phyloP scores from a whole-genome alignment of 2,329 filamentous ascomycete species.

The Lachnellula suecica region DNA sequence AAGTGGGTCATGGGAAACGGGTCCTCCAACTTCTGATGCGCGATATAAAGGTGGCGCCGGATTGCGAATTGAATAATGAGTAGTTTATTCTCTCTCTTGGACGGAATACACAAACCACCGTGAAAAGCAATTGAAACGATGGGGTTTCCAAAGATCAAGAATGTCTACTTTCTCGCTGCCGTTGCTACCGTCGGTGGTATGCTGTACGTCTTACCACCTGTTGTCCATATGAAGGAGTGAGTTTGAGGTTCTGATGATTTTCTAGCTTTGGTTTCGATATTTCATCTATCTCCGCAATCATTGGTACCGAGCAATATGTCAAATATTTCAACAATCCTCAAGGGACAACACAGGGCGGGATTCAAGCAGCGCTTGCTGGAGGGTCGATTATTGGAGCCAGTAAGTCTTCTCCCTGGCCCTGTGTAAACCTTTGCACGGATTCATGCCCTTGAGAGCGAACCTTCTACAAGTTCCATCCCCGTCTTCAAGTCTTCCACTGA shows the following conservation, averaged over 20 bases:
- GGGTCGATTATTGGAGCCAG: slow-evolving; percentile 46
- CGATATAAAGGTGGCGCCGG: too few relatives aligned
- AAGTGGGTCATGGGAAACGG: too few relatives aligned
- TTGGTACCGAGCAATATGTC: slow-evolving; percentile 48
- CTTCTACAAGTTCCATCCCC: too few relatives aligned
- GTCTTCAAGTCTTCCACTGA: too few relatives aligned
- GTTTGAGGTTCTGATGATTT: slow-evolving; percentile 12
- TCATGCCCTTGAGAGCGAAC: too few relatives aligned
- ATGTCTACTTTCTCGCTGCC: slow-evolving; percentile 51
- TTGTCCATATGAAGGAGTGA: too few relatives aligned
- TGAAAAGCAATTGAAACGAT: slow-evolving; percentile 1
- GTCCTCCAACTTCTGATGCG: too few relatives aligned
- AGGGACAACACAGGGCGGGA: slow-evolving; percentile 39
- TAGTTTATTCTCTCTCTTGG: too few relatives aligned
- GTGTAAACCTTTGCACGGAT: too few relatives aligned
- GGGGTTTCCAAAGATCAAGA: slow-evolving; percentile 51
- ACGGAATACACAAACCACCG: too few relatives aligned
- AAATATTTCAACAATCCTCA: slow-evolving; percentile 50
- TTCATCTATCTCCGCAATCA: slow-evolving; percentile 52
- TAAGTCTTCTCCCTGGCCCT: neutral
- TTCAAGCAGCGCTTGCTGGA: slow-evolving; percentile 47
- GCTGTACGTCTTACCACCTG: slow-evolving; percentile 38
- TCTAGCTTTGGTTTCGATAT: slow-evolving; percentile 55
- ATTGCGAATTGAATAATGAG: too few relatives aligned
- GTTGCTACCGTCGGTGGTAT: slow-evolving; percentile 52